Conservation (phyloP, 1,284 basidiomycete species). For the Ustilago bromivora region DNA sequence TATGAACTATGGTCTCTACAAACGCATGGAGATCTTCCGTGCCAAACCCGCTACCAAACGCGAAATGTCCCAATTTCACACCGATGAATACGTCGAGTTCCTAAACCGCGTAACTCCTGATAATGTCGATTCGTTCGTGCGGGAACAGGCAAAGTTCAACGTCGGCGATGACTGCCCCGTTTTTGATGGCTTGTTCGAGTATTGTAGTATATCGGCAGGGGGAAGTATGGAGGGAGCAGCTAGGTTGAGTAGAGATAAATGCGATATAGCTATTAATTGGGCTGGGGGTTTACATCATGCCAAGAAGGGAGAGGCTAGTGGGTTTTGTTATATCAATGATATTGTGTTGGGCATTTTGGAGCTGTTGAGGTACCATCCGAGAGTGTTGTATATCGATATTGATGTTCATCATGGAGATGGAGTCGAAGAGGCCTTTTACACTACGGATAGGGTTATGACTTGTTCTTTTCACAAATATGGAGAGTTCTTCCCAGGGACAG, state of each 20-base stretch:
- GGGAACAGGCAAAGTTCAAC: conserved; percentile 96
- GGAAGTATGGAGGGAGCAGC: conserved; percentile 99
- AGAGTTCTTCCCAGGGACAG: conserved; percentile 98
- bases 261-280: conserved; percentile 99
- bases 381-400: conserved; percentile 98
- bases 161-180: conserved; percentile 97
- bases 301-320: conserved; percentile 97
- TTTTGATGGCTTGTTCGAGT: conserved; percentile 97
- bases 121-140: conserved; percentile 86
- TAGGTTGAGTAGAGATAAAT: conserved; percentile 92
- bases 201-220: conserved; percentile 97
- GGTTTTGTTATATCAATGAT: conserved; percentile 99
- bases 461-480: conserved; percentile 99
- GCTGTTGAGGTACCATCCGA: conserved; percentile 88
- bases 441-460: conserved; percentile 98
- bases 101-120: conserved; percentile 84
- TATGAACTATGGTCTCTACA: conserved; percentile 92
- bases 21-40: conserved; percentile 74
- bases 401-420: conserved; percentile 99
- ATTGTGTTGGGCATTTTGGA: conserved; percentile 98
- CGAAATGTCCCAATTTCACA: conserved; percentile 96
- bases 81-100: conserved; percentile 93
- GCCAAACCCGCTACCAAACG: conserved; percentile 99
- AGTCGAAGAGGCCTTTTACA: conserved; percentile 99
- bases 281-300: conserved; percentile 97